Percentiles rank a stretch among this genome's conserved stretches.
Evolutionary conservation across 805 yeast species (phyloP).

Genomic region (Phaffomyces thermotolerans): DNA sequence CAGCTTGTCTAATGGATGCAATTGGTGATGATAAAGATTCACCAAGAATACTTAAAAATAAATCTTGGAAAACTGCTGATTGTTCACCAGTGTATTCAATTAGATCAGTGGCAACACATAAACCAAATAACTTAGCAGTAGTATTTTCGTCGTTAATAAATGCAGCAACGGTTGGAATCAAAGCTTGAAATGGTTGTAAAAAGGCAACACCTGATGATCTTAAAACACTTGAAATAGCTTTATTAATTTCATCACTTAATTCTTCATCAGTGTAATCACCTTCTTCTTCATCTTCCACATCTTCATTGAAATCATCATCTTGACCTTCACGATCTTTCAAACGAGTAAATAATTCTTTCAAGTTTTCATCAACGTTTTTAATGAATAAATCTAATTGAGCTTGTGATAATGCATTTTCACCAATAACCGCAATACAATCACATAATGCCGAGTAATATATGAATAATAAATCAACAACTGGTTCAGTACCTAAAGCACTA

Average conservation of each 20-base stretch:
- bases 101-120: slow-evolving; percentile 73
- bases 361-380: slow-evolving; percentile 49
- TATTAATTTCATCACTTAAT: slow-evolving; percentile 76
- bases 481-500: slow-evolving; percentile 64
- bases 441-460: slow-evolving; percentile 69
- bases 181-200: slow-evolving; percentile 53
- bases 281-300: slow-evolving; percentile 71
- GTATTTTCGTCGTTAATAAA: slow-evolving; percentile 60
- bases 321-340: slow-evolving; percentile 64
- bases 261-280: slow-evolving; percentile 87
- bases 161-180: slow-evolving; percentile 56
- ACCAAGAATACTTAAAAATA: slow-evolving; percentile 58
- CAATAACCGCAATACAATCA: slow-evolving; percentile 59
- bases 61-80: slow-evolving; percentile 55
- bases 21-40: slow-evolving; percentile 58
- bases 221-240: slow-evolving; percentile 64
- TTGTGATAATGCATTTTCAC: slow-evolving; percentile 50
- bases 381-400: slow-evolving; percentile 51
- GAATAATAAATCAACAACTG: slow-evolving; percentile 74
- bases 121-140: slow-evolving; percentile 68
- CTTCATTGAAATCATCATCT: slow-evolving; percentile 86
- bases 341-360: slow-evolving; percentile 63
- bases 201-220: slow-evolving; percentile 51
- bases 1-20: slow-evolving; percentile 78
- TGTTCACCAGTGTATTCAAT: slow-evolving; percentile 72